Conservation (phyloP, 1,284 basidiomycete species). For the Cutaneotrichosporon daszewskae region DNA sequence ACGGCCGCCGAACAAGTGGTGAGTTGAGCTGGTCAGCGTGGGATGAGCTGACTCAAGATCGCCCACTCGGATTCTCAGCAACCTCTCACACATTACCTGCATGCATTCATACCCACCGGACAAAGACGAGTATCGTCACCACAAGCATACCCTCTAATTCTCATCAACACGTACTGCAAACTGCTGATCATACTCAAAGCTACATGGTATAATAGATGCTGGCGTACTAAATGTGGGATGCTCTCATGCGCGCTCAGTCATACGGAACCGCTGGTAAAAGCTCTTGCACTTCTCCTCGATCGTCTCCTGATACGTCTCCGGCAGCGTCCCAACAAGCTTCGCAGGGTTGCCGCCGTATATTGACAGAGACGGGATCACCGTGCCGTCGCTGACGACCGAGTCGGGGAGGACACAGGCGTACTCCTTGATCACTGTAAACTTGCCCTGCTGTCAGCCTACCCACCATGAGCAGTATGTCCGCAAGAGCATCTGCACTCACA, state of each 20-base stretch:
- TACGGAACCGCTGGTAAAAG: slow-evolving; percentile 53
- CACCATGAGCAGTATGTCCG: neutral
- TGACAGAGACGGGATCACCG: slow-evolving; percentile 82
- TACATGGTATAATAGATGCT: neutral
- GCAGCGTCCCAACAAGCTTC: slow-evolving; percentile 71
- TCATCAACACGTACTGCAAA: neutral
- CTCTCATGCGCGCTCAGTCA: neutral
- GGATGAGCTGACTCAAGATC: neutral
- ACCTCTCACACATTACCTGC: too few relatives aligned
- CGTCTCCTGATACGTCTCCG: slow-evolving; percentile 81
- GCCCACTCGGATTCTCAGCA: too few relatives aligned
- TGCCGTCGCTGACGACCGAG: slow-evolving; percentile 83
- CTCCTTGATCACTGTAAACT: slow-evolving; percentile 95
- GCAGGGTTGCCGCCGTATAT: slow-evolving; percentile 86
- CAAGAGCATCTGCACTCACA: slow-evolving; percentile 56
- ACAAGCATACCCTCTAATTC: too few relatives aligned
- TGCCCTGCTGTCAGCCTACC: slow-evolving; percentile 59
- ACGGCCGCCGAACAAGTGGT: slow-evolving; percentile 25
- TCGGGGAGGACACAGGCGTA: slow-evolving; percentile 71
- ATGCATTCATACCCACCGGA: too few relatives aligned
- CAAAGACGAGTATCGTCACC: too few relatives aligned
- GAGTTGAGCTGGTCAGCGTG: neutral
- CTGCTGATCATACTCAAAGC: neutral
- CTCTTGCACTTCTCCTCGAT: slow-evolving; percentile 72
- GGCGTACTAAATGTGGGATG: neutral